Percentiles rank a stretch among this genome's conserved stretches.
Conservation (phyloP, 1,284 basidiomycete genomes). For the Apiotrichum laibachii region DNA sequence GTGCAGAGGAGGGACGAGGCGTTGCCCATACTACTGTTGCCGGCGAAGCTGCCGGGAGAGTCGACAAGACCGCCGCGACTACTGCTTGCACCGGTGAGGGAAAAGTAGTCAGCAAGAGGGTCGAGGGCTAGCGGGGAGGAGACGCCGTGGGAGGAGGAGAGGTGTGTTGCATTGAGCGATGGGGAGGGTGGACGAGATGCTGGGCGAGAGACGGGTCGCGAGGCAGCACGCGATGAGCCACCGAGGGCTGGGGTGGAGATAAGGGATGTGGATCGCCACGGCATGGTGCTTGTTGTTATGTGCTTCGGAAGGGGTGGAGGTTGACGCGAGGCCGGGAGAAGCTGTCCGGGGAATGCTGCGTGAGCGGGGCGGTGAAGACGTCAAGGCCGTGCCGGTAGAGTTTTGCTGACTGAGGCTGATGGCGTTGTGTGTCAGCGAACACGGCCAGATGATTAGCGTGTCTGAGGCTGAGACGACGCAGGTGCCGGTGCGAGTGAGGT, state of each 20-base stretch:
- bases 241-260: background rate
- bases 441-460: too few relatives aligned
- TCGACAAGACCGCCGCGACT: background rate
- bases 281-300: background rate
- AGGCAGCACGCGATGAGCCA: background rate
- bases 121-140: slow-evolving; percentile 17
- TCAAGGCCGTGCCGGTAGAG: too few relatives aligned
- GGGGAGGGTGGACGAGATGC: slow-evolving; percentile 8
- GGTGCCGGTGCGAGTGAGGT: too few relatives aligned
- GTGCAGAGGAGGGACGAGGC: slow-evolving; percentile 2
- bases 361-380: too few relatives aligned
- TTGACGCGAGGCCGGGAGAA: too few relatives aligned
- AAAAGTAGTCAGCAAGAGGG: slow-evolving; percentile 28
- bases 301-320: background rate
- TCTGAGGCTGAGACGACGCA: too few relatives aligned
- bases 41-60: background rate
- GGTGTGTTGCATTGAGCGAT: background rate
- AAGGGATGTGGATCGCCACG: background rate
- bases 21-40: slow-evolving; percentile 9
- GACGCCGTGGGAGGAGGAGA: slow-evolving; percentile 6
- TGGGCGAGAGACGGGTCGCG: slow-evolving; percentile 4
- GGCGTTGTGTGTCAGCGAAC: too few relatives aligned
- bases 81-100: background rate
- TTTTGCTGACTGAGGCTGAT: too few relatives aligned
- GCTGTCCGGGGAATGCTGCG: too few relatives aligned